Evolutionary conservation across 129 eudicot species (phyloP), one percentile per base, ranked within the genome.

Genomic region (Flaveria trinervia): DNA sequence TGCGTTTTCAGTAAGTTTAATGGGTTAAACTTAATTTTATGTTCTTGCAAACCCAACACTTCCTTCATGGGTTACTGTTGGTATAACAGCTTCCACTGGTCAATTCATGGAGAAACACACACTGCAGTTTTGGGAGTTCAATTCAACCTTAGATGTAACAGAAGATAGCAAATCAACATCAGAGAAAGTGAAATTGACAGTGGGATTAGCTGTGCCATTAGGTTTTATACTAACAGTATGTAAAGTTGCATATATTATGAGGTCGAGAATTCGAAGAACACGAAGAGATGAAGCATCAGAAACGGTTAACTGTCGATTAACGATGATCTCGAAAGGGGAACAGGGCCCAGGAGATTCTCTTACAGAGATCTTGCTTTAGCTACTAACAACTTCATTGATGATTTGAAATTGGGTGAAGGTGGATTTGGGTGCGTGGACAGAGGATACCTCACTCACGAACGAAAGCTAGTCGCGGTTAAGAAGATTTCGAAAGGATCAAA

Each of bases 401-500:
- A 81, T 28, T 28, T 84, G 10, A 85, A 88, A 81, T 57, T 88
- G 20, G 93, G 93, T 4, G 81, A 83, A 68, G 93, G 93, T 39
- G 93, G 89, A 55, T 89, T 87, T 46, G 96, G 92, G 2, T 74
- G 82, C 9, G 90, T 89, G 65, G 87, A 78, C 78, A 85, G 73
- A 59, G 90, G 92, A 22, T 76, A 73, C 39, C 77, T 85, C 5
- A 49, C 67, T 0, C 82, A 72, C 57, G 76, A 76, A 11, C 68
- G 71, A 44, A 80, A 70, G n/a, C 28, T 77, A 59, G 80, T 85
- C 33, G 96, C 96, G 1, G 89, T 89, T 10, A 89, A 89, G 56
- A 89, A 74, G 59, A 77, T 87, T 25, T 86, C 89, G 0, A 83
- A 80, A 30, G 85, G 86, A 15, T 89, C 96, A 4, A 85, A 69